These are phyloP conservation scores for Barnettozyma sucrosica DNA, from an alignment of 805 yeast species.

Conservation along the genomic window DNA sequence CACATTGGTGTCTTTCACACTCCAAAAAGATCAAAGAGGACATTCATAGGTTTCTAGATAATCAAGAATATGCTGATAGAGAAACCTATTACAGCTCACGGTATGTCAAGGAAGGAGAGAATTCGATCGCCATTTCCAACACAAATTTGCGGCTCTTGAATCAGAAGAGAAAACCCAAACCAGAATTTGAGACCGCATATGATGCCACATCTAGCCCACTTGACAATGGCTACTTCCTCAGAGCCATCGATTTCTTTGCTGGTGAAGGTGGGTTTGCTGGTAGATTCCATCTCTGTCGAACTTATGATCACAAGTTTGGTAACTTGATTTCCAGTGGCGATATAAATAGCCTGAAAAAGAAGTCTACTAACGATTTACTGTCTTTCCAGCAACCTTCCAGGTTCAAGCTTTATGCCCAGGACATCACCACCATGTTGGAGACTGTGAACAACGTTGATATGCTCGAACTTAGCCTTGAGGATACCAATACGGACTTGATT, in stretches of 20 bases:
- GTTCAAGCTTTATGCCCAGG: constrained; percentile 25
- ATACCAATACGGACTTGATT: neutral
- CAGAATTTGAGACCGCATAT: constrained; percentile 7
- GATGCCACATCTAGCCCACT: constrained; percentile 20
- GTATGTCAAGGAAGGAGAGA: constrained; percentile 21
- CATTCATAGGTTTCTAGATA: neutral
- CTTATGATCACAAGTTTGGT: constrained; percentile 17
- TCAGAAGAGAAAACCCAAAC: constrained; percentile 3
- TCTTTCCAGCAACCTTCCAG: constrained; percentile 18
- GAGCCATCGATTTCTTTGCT: constrained; percentile 24
- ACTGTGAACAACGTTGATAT: neutral
- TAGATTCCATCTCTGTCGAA: constrained; percentile 21
- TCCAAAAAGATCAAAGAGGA: constrained; percentile 18
- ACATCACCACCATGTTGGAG: constrained; percentile 17
- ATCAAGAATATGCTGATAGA: constrained; percentile 14
- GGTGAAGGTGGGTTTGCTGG: constrained; percentile 26
- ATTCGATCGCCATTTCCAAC: constrained; percentile 17
- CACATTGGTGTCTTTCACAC: constrained; percentile 18
- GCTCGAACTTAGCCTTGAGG: neutral
- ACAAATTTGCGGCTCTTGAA: constrained; percentile 8
- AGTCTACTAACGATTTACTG: constrained; percentile 10
- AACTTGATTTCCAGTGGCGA: constrained; percentile 14
- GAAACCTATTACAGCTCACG: constrained; percentile 24
- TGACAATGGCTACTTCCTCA: constrained; percentile 17
- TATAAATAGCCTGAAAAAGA: constrained; percentile 6